Evolutionary conservation across 768 basidiomycete species (phyloP).

Genomic region (Pulveroboletus sp.): DNA sequence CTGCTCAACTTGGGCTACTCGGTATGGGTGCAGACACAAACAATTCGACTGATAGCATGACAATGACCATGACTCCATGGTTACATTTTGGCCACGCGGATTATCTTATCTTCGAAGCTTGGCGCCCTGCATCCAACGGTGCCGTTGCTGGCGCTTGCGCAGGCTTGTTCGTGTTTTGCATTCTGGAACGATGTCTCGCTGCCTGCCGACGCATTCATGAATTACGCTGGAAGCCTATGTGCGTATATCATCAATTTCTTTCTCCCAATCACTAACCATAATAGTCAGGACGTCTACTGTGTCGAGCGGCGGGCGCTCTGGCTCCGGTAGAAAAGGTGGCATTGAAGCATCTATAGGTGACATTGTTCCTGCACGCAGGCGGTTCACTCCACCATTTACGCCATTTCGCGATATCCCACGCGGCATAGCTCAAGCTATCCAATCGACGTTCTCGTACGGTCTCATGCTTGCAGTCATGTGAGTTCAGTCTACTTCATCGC

Average conservation of each 20-base stretch:
- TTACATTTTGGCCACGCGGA: constrained; percentile 70
- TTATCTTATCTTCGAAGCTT: constrained; percentile 61
- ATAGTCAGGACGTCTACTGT: constrained; percentile 7
- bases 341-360: neutral
- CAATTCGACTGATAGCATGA: constrained; percentile 11
- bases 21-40: neutral
- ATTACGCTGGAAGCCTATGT: constrained; percentile 60
- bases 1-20: neutral
- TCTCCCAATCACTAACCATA: neutral
- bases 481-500: constrained; percentile 20
- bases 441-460: constrained; percentile 61
- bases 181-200: constrained; percentile 69
- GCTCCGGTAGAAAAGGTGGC: neutral
- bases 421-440: constrained; percentile 63
- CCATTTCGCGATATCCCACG: constrained; percentile 68
- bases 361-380: constrained; percentile 9
- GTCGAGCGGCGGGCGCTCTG: neutral
- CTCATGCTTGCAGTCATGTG: constrained; percentile 86
- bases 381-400: constrained; percentile 59
- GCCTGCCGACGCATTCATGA: constrained; percentile 54
- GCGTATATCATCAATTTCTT: constrained; percentile 8
- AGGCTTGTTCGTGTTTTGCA: constrained; percentile 60
- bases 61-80: constrained; percentile 57
- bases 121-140: constrained; percentile 65
- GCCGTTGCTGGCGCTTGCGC: constrained; percentile 77